These are phyloP conservation scores for Colletotrichum cereale DNA, from an alignment of 2,329 filamentous ascomycete genomes.

Conservation along the genomic window DNA sequence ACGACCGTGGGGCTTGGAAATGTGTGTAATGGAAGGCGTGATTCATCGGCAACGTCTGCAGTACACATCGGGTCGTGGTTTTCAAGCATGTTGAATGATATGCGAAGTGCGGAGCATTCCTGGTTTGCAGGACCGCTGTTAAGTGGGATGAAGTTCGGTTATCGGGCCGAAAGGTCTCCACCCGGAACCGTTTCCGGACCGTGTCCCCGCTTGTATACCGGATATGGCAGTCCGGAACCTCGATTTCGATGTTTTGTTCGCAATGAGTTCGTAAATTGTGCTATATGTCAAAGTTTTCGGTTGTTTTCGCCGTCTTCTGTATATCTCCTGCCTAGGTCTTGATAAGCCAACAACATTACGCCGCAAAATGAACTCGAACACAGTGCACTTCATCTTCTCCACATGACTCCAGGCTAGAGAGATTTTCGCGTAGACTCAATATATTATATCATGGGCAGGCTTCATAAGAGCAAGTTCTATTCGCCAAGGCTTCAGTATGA, in stretches of 20 bases:
- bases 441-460: conserved; percentile 9
- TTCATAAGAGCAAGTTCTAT: conserved; percentile 12
- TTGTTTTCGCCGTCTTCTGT: background rate
- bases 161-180: background rate
- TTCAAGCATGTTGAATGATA: background rate
- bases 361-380: background rate
- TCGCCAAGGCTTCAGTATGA: conserved; percentile 23
- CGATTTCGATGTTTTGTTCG: too few relatives aligned
- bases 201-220: background rate
- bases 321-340: background rate
- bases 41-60: background rate
- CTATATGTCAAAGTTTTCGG: background rate
- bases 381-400: background rate
- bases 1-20: conserved; percentile 44
- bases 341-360: background rate
- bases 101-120: background rate
- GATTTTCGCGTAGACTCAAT: background rate
- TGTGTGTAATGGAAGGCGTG: conserved; percentile 40
- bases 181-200: background rate
- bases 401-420: background rate
- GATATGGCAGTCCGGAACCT: too few relatives aligned
- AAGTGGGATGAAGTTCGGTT: background rate
- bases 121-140: background rate
- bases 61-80: background rate
- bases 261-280: background rate